phyloP scores from a whole-genome alignment of 2,329 filamentous ascomycete species.

The Pleurostoma richardsiae region DNA sequence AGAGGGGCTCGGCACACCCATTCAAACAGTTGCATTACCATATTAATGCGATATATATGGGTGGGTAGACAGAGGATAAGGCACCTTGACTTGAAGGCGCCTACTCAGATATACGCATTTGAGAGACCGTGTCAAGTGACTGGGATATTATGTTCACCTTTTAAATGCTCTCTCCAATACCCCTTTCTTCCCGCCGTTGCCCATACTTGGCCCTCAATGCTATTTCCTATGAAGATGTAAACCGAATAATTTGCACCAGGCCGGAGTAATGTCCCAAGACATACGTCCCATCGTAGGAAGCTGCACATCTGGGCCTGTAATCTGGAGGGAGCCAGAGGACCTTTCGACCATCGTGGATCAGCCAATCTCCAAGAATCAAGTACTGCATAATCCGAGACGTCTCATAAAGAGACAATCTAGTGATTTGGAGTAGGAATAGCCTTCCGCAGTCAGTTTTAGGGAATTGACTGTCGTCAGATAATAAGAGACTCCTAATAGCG shows the following conservation, averaged over 20 bases:
- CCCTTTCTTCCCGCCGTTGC: too few species aligned
- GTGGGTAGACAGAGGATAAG: too few species aligned
- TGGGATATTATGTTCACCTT: too few species aligned
- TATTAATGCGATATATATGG: too few species aligned
- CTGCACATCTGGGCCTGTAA: background rate
- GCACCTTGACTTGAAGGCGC: too few species aligned
- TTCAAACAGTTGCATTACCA: too few species aligned
- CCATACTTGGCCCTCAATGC: too few species aligned
- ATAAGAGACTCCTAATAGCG: background rate
- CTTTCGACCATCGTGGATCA: background rate
- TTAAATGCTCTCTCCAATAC: too few species aligned
- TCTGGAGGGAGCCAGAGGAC: constrained; percentile 3
- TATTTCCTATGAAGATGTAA: background rate
- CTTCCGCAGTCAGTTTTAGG: background rate
- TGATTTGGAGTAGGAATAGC: background rate
- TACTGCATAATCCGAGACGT: background rate
- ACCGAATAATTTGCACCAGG: background rate
- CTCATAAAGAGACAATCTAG: background rate
- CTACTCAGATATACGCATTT: too few species aligned
- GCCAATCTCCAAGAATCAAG: constrained; percentile 1
- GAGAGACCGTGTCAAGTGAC: too few species aligned
- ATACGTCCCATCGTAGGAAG: background rate
- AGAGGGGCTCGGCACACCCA: too few species aligned
- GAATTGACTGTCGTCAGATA: background rate
- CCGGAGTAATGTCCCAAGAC: background rate